Evolutionary conservation across 1,284 basidiomycete genomes (phyloP).

Genomic region (Sporisorium sorghi): DNA sequence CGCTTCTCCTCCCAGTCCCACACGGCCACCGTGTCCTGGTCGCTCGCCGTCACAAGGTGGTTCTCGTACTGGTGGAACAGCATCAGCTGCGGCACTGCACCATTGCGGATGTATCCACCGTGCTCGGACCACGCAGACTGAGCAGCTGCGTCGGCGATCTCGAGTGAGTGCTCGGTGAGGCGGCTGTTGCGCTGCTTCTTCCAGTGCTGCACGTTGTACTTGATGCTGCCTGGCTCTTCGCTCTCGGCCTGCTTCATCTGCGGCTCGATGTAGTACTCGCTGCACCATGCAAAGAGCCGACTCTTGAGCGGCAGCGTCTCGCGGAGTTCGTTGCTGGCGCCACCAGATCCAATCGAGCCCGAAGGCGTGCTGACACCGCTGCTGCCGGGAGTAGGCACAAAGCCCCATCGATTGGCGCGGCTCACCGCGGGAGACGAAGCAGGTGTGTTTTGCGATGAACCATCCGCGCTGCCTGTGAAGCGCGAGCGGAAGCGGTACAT

Average conservation of each 20-base stretch:
- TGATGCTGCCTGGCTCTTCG: conserved; percentile 91
- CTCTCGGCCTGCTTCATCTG: conserved; percentile 80
- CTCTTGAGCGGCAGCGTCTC: conserved; percentile 85
- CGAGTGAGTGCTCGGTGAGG: conserved; percentile 77
- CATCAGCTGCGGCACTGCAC: conserved; percentile 72
- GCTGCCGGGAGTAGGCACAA: conserved; percentile 35
- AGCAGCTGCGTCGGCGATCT: conserved; percentile 80
- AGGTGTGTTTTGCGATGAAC: conserved; percentile 48
- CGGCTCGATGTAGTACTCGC: conserved; percentile 97
- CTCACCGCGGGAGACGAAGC: conserved; percentile 43
- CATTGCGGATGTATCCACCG: conserved; percentile 79
- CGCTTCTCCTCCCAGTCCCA: conserved; percentile 92
- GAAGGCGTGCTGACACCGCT: conserved; percentile 37
- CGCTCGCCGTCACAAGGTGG: conserved; percentile 86
- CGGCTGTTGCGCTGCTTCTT: conserved; percentile 89
- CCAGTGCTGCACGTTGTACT: conserved; percentile 97
- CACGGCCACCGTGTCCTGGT: conserved; percentile 87
- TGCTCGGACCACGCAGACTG: conserved; percentile 80
- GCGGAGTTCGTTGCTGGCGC: conserved; percentile 29
- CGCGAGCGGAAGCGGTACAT: conserved; percentile 58
- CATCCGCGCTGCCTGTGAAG: conserved; percentile 32
- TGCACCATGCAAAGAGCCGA: conserved; percentile 93
- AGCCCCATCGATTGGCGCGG: conserved; percentile 46
- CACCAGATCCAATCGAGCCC: conserved; percentile 29
- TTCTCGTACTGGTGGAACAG: conserved; percentile 92